phyloP scores from a whole-genome alignment of 2,329 filamentous ascomycete genomes.

The Penicillium sumatraense region DNA sequence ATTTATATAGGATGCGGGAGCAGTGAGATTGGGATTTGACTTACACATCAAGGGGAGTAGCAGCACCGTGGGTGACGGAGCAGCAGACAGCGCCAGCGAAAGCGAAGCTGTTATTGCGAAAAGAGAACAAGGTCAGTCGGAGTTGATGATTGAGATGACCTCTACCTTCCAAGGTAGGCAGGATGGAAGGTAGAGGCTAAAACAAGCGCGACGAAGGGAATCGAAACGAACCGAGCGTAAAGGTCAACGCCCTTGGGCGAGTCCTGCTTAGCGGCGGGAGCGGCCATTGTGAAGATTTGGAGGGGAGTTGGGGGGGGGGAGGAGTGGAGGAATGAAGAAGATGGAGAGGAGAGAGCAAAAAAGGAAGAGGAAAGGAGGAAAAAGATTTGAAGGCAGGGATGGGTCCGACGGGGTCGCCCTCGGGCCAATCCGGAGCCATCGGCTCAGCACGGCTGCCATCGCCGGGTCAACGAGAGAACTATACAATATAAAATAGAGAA shows the following conservation, averaged over 20 bases:
- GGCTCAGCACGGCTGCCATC: constrained; percentile 14
- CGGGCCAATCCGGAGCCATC: constrained; percentile 16
- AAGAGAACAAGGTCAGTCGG: not conserved
- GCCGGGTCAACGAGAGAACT: constrained; percentile 11
- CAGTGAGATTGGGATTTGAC: constrained; percentile 53
- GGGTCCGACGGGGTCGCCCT: constrained; percentile 12
- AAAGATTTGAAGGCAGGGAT: constrained; percentile 20
- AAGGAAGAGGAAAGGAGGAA: constrained; percentile 19
- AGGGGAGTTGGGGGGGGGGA: constrained; percentile 5
- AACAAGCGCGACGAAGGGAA: not conserved
- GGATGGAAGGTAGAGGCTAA: too few relatives aligned
- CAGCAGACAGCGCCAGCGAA: constrained; percentile 98
- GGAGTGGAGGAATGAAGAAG: constrained; percentile 15
- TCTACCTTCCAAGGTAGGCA: not conserved
- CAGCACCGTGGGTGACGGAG: constrained; percentile 93
- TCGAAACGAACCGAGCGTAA: constrained; percentile 53
- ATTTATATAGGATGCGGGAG: too few relatives aligned
- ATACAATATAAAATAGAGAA: too few relatives aligned
- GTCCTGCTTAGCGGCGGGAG: constrained; percentile 53
- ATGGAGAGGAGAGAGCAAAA: constrained; percentile 19
- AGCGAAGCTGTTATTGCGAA: constrained; percentile 75
- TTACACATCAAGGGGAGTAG: constrained; percentile 99
- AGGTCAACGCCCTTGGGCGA: constrained; percentile 68
- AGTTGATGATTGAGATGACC: constrained; percentile 33
- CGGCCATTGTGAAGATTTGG: constrained; percentile 41